Evolutionary conservation across 768 basidiomycete species (phyloP).

Genomic region (Infundibulicybe gibba): DNA sequence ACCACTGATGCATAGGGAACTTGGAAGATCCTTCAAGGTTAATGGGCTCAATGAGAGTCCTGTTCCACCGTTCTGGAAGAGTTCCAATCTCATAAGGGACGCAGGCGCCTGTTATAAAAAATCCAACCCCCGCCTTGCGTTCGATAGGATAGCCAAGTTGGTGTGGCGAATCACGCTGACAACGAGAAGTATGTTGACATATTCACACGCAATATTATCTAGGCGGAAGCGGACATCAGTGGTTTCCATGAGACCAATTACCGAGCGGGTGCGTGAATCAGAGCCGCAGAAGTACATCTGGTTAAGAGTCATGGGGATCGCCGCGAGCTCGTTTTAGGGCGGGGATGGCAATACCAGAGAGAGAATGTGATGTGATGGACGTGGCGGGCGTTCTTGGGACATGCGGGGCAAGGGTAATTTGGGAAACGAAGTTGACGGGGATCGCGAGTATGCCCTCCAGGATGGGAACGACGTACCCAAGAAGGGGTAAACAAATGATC

Average conservation of each 20-base stretch:
- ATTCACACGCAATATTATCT: constrained; percentile 60
- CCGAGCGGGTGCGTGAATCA: constrained; percentile 36
- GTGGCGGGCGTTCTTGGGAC: constrained; percentile 8
- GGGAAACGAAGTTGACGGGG: constrained; percentile 57
- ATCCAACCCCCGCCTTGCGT: constrained; percentile 13
- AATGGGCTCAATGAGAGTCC: constrained; percentile 54
- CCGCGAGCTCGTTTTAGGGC: constrained; percentile 45
- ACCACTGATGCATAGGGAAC: constrained; percentile 50
- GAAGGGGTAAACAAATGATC: constrained; percentile 60
- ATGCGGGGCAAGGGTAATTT: constrained; percentile 40
- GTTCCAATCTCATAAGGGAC: constrained; percentile 43
- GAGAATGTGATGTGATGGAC: constrained; percentile 28
- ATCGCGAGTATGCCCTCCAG: constrained; percentile 53
- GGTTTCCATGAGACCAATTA: constrained; percentile 29
- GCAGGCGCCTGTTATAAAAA: constrained; percentile 37
- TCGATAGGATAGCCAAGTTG: constrained; percentile 59
- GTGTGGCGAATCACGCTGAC: constrained; percentile 29
- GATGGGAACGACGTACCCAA: constrained; percentile 50
- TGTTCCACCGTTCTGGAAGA: constrained; percentile 68
- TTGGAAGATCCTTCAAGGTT: constrained; percentile 44
- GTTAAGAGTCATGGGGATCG: constrained; percentile 49
- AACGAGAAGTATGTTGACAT: constrained; percentile 45
- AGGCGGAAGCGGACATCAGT: constrained; percentile 54
- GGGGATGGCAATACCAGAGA: constrained; percentile 58
- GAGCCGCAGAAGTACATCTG: constrained; percentile 51